Conservation (phyloP, 106 monocot species). For the Hemerocallis citrina region DNA sequence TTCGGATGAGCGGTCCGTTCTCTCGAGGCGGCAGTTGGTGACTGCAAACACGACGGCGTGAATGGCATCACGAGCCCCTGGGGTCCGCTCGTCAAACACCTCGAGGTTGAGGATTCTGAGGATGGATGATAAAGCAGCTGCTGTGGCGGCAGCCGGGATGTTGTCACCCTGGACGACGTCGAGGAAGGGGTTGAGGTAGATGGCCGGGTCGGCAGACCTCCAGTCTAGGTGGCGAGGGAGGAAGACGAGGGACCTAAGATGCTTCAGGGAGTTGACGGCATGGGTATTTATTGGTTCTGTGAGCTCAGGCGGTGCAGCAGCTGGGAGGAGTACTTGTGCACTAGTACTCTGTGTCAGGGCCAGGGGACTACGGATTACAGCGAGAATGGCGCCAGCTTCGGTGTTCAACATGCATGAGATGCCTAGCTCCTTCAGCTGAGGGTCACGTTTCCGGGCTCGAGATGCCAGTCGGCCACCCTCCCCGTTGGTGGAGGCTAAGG, state of each 20-base stretch:
- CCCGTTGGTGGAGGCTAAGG: background rate
- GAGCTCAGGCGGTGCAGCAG: background rate
- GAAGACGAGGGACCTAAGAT: constrained; percentile 75
- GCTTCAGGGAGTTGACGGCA: constrained; percentile 55
- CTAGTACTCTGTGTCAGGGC: background rate
- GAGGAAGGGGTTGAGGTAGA: constrained; percentile 62
- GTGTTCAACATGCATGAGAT: constrained; percentile 97
- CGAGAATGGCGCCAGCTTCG: constrained; percentile 72
- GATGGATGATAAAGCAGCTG: constrained; percentile 56
- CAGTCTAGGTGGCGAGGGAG: constrained; percentile 32
- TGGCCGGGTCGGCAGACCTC: constrained; percentile 34
- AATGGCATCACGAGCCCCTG: constrained; percentile 67
- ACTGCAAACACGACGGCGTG: constrained; percentile 51
- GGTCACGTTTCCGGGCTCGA: constrained; percentile 12
- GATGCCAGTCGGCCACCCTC: background rate
- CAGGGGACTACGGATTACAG: constrained; percentile 56
- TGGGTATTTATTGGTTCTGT: constrained; percentile 13
- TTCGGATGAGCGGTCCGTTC: constrained; percentile 51
- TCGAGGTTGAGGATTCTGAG: constrained; percentile 64
- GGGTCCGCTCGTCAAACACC: constrained; percentile 64
- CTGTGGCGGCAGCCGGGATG: constrained; percentile 65
- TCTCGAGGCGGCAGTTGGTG: constrained; percentile 63
- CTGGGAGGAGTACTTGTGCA: background rate
- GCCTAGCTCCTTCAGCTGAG: constrained; percentile 34
- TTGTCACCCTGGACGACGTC: constrained; percentile 73